Base-by-base conservation (phyloP, 2,329 filamentous ascomycete species). In the Alternaria solani region DNA sequence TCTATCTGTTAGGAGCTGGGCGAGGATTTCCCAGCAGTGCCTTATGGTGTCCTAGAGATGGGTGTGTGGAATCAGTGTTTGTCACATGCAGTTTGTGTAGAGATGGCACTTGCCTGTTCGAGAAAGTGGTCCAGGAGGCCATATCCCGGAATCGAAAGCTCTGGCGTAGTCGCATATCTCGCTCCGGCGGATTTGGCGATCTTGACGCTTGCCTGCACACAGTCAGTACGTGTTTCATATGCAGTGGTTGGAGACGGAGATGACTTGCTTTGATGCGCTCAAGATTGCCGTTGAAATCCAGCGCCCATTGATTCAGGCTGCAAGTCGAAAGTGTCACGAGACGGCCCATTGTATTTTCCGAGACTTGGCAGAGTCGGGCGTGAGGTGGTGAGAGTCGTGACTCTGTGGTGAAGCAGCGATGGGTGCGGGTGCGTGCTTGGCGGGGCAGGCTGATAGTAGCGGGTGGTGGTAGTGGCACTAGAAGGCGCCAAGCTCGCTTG, bases 1-100 rank as follows among this genome's bases (percentile, higher is more conserved):
- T 26, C 84, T 75, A 75, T 91, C 84, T 5, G 80, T 75, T 20
- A 93, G 80, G 60, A 93, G 90, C 48, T 82, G 79, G 11, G 81
- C 81, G 1, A 91, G 81, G 77, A 86, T 84, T 69, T 92, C 88
- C 89, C 73, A 69, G 43, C 63, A 76, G 58, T 79, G 75, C 18
- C 70, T 64, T 28, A 61, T 64, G 1, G 62, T 61, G 11, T 69
- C 63, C 9, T 23, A 23, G 20, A 23, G 20, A 23, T 23, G 20
- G 20, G 20, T 2, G 20, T 23, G 4, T 23, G 20, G 20, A 23
- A 23, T 23, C 20, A 23, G 20, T 23, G 20, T 23, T 23, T 23
- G 20, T 23, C 20, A 23, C 2, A 23, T 23, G 20, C 20, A 23
- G 20, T 23, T 23, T 23, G 20, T 23, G 20, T 23, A 23, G 20